Conservation (phyloP, 176 grass and related monocot species). For the Hordeum marinum region DNA sequence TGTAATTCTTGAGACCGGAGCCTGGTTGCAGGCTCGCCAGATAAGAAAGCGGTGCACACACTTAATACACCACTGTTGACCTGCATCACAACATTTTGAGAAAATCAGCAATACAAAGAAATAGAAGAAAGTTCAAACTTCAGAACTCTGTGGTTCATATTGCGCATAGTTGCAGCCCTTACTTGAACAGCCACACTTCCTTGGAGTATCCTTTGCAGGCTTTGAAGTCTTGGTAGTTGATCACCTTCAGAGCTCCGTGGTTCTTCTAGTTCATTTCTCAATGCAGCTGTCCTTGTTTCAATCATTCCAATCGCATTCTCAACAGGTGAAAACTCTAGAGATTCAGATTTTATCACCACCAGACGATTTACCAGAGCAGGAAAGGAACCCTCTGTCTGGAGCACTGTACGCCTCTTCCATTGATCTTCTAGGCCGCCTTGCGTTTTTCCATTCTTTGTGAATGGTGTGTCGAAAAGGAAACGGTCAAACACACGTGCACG, state of each 20-base stretch:
- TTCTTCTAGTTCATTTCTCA: slow-evolving; percentile 98
- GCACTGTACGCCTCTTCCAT: slow-evolving; percentile 95
- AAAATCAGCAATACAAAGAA: slow-evolving; percentile 16
- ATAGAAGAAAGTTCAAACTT: background rate
- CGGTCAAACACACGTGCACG: slow-evolving; percentile 89
- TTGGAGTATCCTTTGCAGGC: slow-evolving; percentile 96
- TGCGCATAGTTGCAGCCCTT: background rate
- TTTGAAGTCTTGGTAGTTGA: slow-evolving; percentile 94
- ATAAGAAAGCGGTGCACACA: slow-evolving; percentile 96
- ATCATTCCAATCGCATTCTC: slow-evolving; percentile 99
- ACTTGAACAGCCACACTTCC: slow-evolving; percentile 99
- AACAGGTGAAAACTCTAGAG: slow-evolving; percentile 92
- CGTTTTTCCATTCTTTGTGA: slow-evolving; percentile 98
- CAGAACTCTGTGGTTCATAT: background rate
- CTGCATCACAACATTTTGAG: slow-evolving; percentile 38
- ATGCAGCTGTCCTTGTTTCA: slow-evolving; percentile 87
- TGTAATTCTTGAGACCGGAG: slow-evolving; percentile 94
- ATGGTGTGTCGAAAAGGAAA: slow-evolving; percentile 93
- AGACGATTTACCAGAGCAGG: slow-evolving; percentile 90
- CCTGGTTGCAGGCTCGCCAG: slow-evolving; percentile 89
- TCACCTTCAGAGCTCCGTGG: slow-evolving; percentile 95
- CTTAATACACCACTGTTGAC: slow-evolving; percentile 98
- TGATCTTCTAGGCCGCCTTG: slow-evolving; percentile 95
- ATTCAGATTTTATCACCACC: slow-evolving; percentile 84
- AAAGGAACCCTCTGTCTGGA: slow-evolving; percentile 91